Evolutionary conservation across 495 filamentous ascomycete species (phyloP).

Genomic region (Annulohypoxylon bovei): DNA sequence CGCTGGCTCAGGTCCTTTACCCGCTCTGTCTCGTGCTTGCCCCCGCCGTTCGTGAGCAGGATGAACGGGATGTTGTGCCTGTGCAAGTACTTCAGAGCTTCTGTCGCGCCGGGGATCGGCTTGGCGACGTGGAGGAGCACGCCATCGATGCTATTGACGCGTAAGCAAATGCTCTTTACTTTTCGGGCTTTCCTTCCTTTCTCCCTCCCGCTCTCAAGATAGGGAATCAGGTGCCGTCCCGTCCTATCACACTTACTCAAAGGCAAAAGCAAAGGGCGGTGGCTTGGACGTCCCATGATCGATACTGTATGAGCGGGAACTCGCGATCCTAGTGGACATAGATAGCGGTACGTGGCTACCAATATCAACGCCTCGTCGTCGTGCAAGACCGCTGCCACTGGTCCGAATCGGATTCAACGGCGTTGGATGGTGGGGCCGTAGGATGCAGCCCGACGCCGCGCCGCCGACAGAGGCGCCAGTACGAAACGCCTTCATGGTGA

Average conservation of each 20-base stretch:
- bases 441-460: constrained; percentile 21
- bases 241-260: constrained; percentile 69
- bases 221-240: too few relatives aligned
- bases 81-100: constrained; percentile 77
- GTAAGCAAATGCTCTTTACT: constrained; percentile 4
- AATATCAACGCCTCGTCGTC: not conserved
- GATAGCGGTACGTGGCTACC: not conserved
- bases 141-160: constrained; percentile 82
- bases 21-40: constrained; percentile 76
- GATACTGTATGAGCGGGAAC: constrained; percentile 18
- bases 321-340: not conserved
- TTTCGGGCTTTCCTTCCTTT: not conserved
- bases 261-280: constrained; percentile 76
- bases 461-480: constrained; percentile 2
- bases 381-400: not conserved
- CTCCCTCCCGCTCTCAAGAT: not conserved
- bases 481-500: constrained; percentile 38
- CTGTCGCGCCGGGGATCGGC: constrained; percentile 82
- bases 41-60: constrained; percentile 89
- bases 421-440: constrained; percentile 28
- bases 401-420: constrained; percentile 18
- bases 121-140: constrained; percentile 87
- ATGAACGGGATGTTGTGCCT: constrained; percentile 79
- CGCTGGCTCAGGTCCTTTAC: constrained; percentile 74
- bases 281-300: constrained; percentile 16